Base-by-base conservation (phyloP, 2,329 filamentous ascomycete genomes). In the Cytospora paraplurivora region DNA sequence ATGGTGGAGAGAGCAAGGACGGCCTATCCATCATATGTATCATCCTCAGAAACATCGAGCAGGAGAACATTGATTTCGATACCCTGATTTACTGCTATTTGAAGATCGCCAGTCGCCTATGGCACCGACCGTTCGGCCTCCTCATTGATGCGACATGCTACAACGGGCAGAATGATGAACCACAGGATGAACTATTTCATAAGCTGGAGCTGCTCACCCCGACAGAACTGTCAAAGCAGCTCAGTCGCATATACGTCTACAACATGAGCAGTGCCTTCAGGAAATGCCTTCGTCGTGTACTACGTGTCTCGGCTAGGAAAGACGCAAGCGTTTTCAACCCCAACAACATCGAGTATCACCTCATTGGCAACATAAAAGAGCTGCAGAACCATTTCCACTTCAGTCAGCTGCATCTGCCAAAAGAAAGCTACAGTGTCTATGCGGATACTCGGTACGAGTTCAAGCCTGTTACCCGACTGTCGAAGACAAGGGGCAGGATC, bases 211-310 rank as follows among this genome's bases (percentile, higher is more conserved):
- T 83, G 12, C 78, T 90, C 3, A 86, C 85, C 4, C 87, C 88
- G 0, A 79, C 80, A 0, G 88, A 90, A 68, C 73, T 90, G 52
- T 80, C 82, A 1, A 80, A 79, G 58, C 84, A 87, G 64, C 76
- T 90, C 4, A 79, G 82, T 1, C 80, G 86, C 44, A 80, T 89
- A 49, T 90, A 90, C 67, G 80, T 90, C 17, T 90, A 90, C 74
- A 90, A 90, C 71, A 90, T 90, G 87, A 90, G 90, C 69, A 89
- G 85, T 70, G 83, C 86, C 12, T 89, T 88, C 72, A 82, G 82
- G 67, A 88, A 88, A 79, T 89, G 86, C 68, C 85, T 90, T 69
- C 81, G 88, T 6, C 82, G 86, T 32, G 77, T 89, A 27, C 75
- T 90, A 19, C 80, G 86, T n/a, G 76, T 87, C 7, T 84, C 84